Evolutionary conservation across 2,329 filamentous ascomycete species (phyloP).

Genomic region (Sporothrix mexicana): DNA sequence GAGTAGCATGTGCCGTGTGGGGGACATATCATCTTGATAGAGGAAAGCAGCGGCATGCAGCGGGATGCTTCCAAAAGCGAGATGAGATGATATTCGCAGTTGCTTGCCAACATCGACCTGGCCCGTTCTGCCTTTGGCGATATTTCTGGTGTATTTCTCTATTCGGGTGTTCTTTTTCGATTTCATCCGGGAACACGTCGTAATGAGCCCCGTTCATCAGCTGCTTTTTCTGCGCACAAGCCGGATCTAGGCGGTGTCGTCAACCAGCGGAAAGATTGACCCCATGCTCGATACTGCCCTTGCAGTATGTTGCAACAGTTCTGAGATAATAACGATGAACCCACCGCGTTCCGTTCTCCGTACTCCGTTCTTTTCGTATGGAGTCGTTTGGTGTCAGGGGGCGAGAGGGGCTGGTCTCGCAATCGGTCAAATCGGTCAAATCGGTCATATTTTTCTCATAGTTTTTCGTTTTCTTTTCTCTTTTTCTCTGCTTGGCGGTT

Average conservation of each 20-base stretch:
- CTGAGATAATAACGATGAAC: not conserved
- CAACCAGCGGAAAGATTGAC: slow-evolving; percentile 6
- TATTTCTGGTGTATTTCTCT: not conserved
- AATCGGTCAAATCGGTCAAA: slow-evolving; percentile 14
- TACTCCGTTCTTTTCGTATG: not conserved
- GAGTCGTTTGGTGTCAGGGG: not conserved
- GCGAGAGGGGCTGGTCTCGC: slow-evolving; percentile 7
- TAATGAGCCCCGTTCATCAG: not conserved
- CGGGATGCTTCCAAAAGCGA: not conserved
- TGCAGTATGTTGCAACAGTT: slow-evolving; percentile 16
- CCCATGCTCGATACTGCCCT: slow-evolving; percentile 19
- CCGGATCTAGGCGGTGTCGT: slow-evolving; percentile 12
- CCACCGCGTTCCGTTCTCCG: not conserved
- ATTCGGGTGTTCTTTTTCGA: not conserved
- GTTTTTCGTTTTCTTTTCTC: not conserved
- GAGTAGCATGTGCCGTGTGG: not conserved
- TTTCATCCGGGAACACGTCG: not conserved
- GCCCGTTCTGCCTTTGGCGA: not conserved
- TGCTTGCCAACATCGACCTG: not conserved
- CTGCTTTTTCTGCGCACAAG: not conserved
- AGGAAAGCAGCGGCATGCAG: not conserved
- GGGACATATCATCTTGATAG: not conserved
- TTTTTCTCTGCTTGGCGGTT: no score
- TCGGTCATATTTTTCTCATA: slow-evolving; percentile 21
- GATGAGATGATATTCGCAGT: not conserved